A percentile compares a stretch with the other conserved stretches of the same genome.
phyloP scores from a whole-genome alignment of 176 grass and related monocot species.

The Themeda triandra region DNA sequence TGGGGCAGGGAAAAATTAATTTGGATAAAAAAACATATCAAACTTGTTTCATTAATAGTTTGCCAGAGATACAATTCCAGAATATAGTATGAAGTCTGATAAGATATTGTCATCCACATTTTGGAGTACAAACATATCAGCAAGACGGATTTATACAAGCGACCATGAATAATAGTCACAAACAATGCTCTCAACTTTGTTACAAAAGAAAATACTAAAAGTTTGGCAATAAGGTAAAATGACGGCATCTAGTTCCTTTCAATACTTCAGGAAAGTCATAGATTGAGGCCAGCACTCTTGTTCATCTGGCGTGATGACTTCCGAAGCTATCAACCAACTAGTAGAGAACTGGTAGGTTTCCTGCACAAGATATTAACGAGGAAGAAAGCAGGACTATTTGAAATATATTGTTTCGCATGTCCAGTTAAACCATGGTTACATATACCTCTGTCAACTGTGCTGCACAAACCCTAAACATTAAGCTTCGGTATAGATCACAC shows the following conservation, averaged over 20 bases:
- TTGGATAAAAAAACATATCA: neutral
- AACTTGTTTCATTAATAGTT: neutral
- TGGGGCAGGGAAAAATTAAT: neutral
- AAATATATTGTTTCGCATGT: slow-evolving; percentile 9
- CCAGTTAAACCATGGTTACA: slow-evolving; percentile 12
- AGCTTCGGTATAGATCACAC: neutral
- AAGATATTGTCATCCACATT: neutral
- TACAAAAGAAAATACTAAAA: neutral
- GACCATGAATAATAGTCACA: neutral
- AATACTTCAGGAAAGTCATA: neutral
- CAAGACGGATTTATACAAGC: slow-evolving; percentile 11
- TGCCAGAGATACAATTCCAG: neutral
- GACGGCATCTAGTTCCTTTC: neutral
- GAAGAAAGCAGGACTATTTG: slow-evolving; percentile 4
- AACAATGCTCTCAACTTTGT: neutral
- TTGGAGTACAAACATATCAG: neutral
- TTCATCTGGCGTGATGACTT: slow-evolving; percentile 17
- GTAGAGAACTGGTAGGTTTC: neutral
- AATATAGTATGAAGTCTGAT: neutral
- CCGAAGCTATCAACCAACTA: slow-evolving; percentile 4
- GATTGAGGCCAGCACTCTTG: neutral
- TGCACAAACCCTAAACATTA: slow-evolving; percentile 11
- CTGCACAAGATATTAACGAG: slow-evolving; percentile 42
- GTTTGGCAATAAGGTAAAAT: neutral
- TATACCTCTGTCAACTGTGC: neutral